phyloP scores from a whole-genome alignment of 768 basidiomycete species.

The Leucogyrophana mollusca region DNA sequence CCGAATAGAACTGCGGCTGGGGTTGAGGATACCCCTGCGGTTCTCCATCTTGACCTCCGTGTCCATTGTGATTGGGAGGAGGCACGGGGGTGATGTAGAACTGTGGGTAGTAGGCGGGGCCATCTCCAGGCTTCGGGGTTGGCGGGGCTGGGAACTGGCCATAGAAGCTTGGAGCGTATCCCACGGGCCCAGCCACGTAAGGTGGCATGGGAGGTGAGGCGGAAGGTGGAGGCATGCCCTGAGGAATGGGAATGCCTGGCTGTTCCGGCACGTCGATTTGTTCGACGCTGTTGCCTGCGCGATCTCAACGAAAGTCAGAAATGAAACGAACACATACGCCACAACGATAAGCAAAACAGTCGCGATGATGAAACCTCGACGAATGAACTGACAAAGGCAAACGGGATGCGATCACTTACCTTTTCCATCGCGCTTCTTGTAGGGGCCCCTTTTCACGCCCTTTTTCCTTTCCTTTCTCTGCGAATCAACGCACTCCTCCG shows the following conservation, averaged over 20 bases:
- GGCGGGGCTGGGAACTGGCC: conserved; percentile 51
- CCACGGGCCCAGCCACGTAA: conserved; percentile 50
- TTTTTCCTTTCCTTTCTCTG: conserved; percentile 91
- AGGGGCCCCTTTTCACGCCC: conserved; percentile 83
- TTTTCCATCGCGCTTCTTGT: conserved; percentile 95
- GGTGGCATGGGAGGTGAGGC: conserved; percentile 48
- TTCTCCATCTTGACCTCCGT: conserved; percentile 39
- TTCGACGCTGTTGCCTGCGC: conserved; percentile 56
- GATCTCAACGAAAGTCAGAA: conserved; percentile 53
- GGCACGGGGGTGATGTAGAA: conserved; percentile 48
- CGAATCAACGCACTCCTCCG: conserved; percentile 86
- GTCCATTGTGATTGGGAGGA: conserved; percentile 37
- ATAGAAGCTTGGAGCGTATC: conserved; percentile 55
- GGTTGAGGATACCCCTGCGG: conserved; percentile 38
- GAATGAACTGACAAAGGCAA: conserved; percentile 2
- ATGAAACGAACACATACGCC: conserved; percentile 13
- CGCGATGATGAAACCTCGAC: too few species aligned
- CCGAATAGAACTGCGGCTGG: conserved; percentile 43
- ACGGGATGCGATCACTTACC: conserved; percentile 44
- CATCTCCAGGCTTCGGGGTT: conserved; percentile 50
- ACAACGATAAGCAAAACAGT: too few species aligned
- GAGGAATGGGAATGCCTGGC: conserved; percentile 41
- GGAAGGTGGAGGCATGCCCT: conserved; percentile 39
- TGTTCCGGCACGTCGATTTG: conserved; percentile 41
- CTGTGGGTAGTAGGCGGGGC: conserved; percentile 50